These are phyloP conservation scores for Capronia epimyces DNA, from an alignment of 2,329 filamentous ascomycete species.

Conservation along the genomic window DNA sequence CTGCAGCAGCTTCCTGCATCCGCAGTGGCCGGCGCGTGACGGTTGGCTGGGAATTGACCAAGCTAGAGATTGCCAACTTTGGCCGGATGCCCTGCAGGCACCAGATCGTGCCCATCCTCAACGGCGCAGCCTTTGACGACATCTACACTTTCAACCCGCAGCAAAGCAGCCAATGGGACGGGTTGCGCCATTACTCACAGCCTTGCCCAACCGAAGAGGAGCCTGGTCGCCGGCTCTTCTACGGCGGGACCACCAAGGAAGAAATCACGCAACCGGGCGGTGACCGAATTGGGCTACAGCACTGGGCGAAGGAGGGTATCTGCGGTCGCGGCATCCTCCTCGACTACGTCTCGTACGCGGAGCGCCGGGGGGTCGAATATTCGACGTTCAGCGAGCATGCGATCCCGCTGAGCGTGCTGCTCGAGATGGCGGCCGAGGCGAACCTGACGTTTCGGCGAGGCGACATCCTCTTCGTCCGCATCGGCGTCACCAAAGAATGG, in stretches of 20 bases:
- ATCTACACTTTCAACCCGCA: conserved; percentile 45
- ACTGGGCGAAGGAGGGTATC: conserved; percentile 43
- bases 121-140: conserved; percentile 37
- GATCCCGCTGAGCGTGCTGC: conserved; percentile 41
- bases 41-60: conserved; percentile 53
- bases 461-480: conserved; percentile 50
- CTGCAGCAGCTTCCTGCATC: conserved; percentile 48
- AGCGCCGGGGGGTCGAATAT: conserved; percentile 35
- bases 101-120: conserved; percentile 46
- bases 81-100: conserved; percentile 49
- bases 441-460: conserved; percentile 45
- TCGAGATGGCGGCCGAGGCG: conserved; percentile 40
- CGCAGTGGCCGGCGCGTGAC: conserved; percentile 48
- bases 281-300: conserved; percentile 28
- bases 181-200: conserved; percentile 33
- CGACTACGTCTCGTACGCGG: conserved; percentile 43
- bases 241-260: conserved; percentile 16
- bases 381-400: conserved; percentile 38
- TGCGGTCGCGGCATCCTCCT: conserved; percentile 45
- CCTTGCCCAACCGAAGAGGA: conserved; percentile 6
- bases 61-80: conserved; percentile 52
- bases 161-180: conserved; percentile 46
- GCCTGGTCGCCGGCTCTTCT: conserved; percentile 12
- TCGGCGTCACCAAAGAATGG: conserved; percentile 40
- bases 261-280: conserved; percentile 30